phyloP scores from a whole-genome alignment of 2,329 filamentous ascomycete species.

The Xylariaceae sp. region DNA sequence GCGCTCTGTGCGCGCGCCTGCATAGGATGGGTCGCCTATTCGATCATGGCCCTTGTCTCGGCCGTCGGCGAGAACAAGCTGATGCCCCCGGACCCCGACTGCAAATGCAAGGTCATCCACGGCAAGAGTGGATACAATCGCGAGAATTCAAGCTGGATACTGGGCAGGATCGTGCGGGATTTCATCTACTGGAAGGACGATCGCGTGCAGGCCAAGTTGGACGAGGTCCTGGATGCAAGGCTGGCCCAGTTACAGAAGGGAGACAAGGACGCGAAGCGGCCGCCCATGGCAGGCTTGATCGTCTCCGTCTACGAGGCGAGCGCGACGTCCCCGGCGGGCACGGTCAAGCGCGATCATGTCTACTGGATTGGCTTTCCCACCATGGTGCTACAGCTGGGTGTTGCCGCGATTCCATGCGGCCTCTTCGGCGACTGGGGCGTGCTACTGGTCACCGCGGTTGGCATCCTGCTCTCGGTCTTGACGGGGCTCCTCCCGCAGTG shows the following conservation, averaged over 20 bases:
- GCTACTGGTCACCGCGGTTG: slow-evolving; percentile 12
- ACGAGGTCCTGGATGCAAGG: not conserved
- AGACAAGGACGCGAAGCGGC: not conserved
- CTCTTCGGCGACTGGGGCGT: slow-evolving; percentile 20
- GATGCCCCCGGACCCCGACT: slow-evolving; percentile 13
- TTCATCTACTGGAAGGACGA: slow-evolving; percentile 17
- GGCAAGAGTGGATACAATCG: slow-evolving; percentile 10
- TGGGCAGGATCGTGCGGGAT: slow-evolving; percentile 17
- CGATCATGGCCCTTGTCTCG: slow-evolving; percentile 6
- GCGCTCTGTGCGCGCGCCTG: no score
- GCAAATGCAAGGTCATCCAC: slow-evolving; percentile 15
- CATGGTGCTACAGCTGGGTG: slow-evolving; percentile 11
- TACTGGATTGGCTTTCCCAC: slow-evolving; percentile 10
- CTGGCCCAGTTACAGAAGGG: no score
- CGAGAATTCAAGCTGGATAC: slow-evolving; percentile 18
- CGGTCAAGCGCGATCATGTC: not conserved
- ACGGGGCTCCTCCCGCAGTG: slow-evolving; percentile 25
- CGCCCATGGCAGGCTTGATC: slow-evolving; percentile 2
- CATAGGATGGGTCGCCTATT: slow-evolving; percentile 20
- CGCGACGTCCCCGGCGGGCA: not conserved
- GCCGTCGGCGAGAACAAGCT: slow-evolving; percentile 16
- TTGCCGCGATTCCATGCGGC: slow-evolving; percentile 16
- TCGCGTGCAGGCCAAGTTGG: not conserved
- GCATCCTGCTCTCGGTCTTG: slow-evolving; percentile 4
- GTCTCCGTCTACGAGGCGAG: slow-evolving; percentile 10